These are phyloP conservation scores for Antitrichia curtipendula DNA, from an alignment of 225 moss, liverwort and hornwort species.

Conservation along the genomic window DNA sequence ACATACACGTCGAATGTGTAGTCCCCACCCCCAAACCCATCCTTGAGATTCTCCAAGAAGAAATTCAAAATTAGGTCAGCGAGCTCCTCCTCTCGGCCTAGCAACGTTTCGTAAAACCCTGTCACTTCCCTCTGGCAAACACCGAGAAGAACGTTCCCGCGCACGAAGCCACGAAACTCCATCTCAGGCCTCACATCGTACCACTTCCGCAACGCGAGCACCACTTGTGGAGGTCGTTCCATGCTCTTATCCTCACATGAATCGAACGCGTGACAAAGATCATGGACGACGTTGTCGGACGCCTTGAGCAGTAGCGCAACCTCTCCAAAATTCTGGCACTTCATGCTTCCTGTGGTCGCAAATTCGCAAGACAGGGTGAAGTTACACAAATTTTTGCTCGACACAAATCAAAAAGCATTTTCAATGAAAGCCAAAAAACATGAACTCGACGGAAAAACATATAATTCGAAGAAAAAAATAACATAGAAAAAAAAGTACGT, in stretches of 20 bases:
- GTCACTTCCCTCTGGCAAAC: constrained; percentile 91
- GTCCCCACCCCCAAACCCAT: constrained; percentile 47
- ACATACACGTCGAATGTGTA: constrained; percentile 78
- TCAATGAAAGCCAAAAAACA: background rate
- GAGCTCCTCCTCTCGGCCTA: constrained; percentile 40
- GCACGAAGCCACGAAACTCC: constrained; percentile 87
- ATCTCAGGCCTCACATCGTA: constrained; percentile 85
- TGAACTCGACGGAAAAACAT: background rate
- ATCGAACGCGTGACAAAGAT: constrained; percentile 78
- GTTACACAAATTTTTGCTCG: background rate
- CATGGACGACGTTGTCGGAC: constrained; percentile 70
- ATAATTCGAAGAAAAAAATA: background rate
- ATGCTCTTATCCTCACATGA: constrained; percentile 59
- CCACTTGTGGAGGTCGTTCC: constrained; percentile 39
- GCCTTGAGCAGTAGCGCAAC: constrained; percentile 67
- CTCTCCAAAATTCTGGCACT: constrained; percentile 75
- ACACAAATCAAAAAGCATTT: background rate
- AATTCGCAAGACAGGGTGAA: background rate
- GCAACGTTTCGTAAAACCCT: constrained; percentile 64
- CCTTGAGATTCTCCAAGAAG: constrained; percentile 35
- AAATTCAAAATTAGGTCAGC: constrained; percentile 33
- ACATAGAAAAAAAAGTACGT: background rate
- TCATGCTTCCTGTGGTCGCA: constrained; percentile 52
- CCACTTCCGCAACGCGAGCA: constrained; percentile 80
- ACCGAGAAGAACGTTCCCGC: constrained; percentile 12